Conservation (phyloP, 768 basidiomycete species). For the Mycena metata region DNA sequence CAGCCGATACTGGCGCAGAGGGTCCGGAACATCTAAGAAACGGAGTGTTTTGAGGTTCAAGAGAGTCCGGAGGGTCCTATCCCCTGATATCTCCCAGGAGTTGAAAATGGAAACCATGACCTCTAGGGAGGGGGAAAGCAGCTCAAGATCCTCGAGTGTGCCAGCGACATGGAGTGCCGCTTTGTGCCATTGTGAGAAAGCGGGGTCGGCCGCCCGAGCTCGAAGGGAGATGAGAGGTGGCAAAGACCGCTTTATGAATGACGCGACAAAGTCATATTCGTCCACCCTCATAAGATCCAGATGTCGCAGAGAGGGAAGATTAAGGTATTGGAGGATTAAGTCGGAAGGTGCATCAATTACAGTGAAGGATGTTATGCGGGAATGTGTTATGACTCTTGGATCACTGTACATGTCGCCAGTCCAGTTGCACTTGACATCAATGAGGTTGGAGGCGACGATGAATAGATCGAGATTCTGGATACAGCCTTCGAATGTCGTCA, state of each 20-base stretch:
- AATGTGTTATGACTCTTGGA: background rate
- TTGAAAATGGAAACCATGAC: background rate
- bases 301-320: background rate
- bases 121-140: background rate
- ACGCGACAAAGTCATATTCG: background rate
- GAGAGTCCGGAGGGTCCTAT: background rate
- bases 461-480: background rate
- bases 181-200: background rate
- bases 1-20: background rate
- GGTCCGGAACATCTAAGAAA: background rate
- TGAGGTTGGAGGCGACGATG: constrained; percentile 2
- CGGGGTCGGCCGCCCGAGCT: too few relatives aligned
- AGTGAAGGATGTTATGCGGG: background rate
- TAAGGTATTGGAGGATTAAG: background rate
- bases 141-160: background rate
- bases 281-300: background rate
- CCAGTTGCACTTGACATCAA: background rate
- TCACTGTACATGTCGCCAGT: accelerated
- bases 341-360: background rate
- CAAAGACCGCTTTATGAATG: background rate
- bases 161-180: background rate
- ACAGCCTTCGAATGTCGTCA: constrained; percentile 11
- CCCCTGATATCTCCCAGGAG: too few relatives aligned
- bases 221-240: background rate
- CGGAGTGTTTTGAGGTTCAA: background rate